phyloP scores from a whole-genome alignment of 129 eudicot species.

The Daucus carota region DNA sequence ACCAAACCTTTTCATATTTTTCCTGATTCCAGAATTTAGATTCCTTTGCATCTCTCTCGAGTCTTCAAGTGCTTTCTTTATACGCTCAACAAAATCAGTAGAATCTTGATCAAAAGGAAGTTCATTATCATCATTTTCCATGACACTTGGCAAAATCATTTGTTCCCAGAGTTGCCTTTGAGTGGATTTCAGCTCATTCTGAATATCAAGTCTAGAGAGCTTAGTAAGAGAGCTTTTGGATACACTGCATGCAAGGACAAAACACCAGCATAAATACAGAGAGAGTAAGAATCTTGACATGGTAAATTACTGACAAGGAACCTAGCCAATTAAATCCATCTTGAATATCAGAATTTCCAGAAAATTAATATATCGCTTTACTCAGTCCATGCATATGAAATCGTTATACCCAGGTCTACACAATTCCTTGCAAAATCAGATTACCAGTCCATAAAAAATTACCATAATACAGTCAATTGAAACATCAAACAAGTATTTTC shows the following conservation, averaged over 20 bases:
- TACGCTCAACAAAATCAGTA: conserved; percentile 39
- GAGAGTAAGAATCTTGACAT: conserved; percentile 1
- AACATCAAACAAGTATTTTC: background rate
- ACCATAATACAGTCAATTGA: background rate
- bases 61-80: conserved; percentile 50
- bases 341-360: background rate
- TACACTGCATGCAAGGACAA: conserved; percentile 33
- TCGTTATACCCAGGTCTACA: background rate
- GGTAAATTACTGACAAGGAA: background rate
- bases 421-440: background rate
- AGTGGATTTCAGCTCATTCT: conserved; percentile 59
- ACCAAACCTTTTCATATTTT: conserved; percentile 53
- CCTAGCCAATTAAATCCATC: background rate
- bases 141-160: conserved; percentile 47
- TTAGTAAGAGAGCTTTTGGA: conserved; percentile 43
- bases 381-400: background rate
- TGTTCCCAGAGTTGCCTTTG: conserved; percentile 64
- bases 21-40: conserved; percentile 52
- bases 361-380: background rate
- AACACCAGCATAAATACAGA: conserved; percentile 21
- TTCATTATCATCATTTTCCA: conserved; percentile 43
- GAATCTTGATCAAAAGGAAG: conserved; percentile 30
- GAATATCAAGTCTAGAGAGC: conserved; percentile 60
- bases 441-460: background rate
- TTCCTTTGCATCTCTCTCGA: conserved; percentile 74